Percentiles rank a stretch among this genome's conserved stretches.
Conservation (phyloP, 345 rosid genomes). For the Isatis tinctoria region DNA sequence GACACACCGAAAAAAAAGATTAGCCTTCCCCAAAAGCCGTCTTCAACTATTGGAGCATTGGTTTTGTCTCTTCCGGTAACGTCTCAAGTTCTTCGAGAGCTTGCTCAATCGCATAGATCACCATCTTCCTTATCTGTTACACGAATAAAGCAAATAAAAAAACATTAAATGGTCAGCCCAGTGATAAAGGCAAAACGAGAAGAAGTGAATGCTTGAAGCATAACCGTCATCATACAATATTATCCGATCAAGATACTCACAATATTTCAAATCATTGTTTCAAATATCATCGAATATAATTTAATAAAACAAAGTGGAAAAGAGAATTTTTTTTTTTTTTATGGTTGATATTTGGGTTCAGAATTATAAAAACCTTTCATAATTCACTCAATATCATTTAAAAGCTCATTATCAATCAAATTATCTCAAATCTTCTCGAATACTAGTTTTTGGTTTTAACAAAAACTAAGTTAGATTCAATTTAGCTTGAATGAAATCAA, state of each 20-base stretch:
- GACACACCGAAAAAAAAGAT: not conserved
- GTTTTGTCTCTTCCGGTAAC: not conserved
- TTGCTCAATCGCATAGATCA: slow-evolving; percentile 50
- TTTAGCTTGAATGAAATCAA: too few species aligned
- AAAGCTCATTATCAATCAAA: too few species aligned
- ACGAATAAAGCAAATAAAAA: not conserved
- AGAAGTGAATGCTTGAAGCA: not conserved
- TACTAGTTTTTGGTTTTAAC: too few species aligned
- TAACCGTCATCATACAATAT: not conserved
- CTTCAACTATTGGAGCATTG: not conserved
- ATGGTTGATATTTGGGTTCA: too few species aligned
- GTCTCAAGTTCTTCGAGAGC: slow-evolving; percentile 28
- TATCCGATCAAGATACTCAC: not conserved
- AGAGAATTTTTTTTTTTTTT: not conserved
- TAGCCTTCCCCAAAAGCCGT: not conserved
- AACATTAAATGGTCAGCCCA: not conserved
- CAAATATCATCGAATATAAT: not conserved
- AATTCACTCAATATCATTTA: too few species aligned
- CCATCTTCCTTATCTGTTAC: slow-evolving; percentile 80
- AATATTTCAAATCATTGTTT: not conserved
- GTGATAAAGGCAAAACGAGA: not conserved
- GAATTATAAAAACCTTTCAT: too few species aligned
- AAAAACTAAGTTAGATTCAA: too few species aligned
- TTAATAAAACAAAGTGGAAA: not conserved
- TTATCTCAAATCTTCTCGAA: too few species aligned